Evolutionary conservation across 768 basidiomycete genomes (phyloP).

Genomic region (Rhizopogon vesiculosus): DNA sequence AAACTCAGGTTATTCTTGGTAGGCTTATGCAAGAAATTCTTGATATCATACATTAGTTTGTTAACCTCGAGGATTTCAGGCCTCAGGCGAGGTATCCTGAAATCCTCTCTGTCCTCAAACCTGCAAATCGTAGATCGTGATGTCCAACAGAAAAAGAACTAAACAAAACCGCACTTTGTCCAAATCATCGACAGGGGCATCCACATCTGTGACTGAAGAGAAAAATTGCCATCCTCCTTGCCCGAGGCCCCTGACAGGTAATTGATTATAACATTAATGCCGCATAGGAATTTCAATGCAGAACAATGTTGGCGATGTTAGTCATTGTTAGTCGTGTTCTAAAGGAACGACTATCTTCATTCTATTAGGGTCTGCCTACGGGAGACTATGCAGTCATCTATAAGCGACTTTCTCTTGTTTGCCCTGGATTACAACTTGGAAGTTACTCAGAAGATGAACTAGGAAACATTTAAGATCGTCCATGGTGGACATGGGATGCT

Average conservation of each 20-base stretch:
- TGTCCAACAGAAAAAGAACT: neutral
- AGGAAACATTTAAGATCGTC: too few species aligned
- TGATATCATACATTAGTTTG: neutral
- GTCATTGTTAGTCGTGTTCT: neutral
- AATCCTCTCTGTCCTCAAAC: neutral
- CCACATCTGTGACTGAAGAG: neutral
- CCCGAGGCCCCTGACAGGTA: neutral
- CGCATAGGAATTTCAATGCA: too few species aligned
- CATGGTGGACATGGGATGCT: too few species aligned
- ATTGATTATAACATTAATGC: too few species aligned
- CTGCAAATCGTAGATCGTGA: neutral
- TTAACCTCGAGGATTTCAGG: neutral
- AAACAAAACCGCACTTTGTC: neutral
- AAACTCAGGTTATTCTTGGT: neutral
- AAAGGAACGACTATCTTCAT: too few species aligned
- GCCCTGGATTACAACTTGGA: neutral
- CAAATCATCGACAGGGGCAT: neutral
- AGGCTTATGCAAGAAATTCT: neutral
- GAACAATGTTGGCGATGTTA: too few species aligned
- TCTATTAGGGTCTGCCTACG: too few species aligned
- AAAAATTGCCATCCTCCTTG: neutral
- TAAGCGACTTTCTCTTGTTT: too few species aligned
- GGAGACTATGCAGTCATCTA: neutral
- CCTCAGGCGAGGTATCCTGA: neutral
- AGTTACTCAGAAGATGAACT: too few species aligned